phyloP scores from a whole-genome alignment of 495 filamentous ascomycete species.

The Aspergillus bridgeri region DNA sequence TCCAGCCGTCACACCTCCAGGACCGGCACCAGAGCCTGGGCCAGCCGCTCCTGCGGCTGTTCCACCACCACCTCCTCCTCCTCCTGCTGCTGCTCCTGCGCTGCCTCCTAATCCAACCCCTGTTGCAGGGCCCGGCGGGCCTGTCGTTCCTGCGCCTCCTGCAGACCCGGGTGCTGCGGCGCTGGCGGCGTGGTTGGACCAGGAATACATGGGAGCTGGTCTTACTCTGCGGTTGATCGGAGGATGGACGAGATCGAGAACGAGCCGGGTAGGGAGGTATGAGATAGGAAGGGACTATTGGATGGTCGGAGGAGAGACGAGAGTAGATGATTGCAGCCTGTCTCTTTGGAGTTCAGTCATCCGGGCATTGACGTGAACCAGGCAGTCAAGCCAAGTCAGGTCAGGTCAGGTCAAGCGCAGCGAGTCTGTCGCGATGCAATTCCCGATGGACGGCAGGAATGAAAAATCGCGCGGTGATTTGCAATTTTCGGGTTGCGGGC shows the following conservation, averaged over 20 bases:
- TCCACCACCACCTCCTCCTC: too few species aligned
- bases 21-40: not conserved
- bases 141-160: not conserved
- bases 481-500: conserved; percentile 18
- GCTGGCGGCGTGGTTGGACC: conserved; percentile 12
- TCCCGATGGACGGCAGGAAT: not conserved
- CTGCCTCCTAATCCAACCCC: not conserved
- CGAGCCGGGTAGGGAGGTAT: too few species aligned
- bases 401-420: too few species aligned
- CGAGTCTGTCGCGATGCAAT: not conserved
- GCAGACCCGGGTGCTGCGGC: not conserved
- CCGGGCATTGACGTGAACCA: too few species aligned
- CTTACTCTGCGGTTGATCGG: not conserved
- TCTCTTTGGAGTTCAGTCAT: too few species aligned
- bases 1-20: not conserved
- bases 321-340: not conserved
- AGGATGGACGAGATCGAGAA: too few species aligned
- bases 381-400: too few species aligned
- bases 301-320: not conserved
- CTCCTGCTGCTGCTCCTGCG: not conserved
- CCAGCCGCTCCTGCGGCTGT: not conserved
- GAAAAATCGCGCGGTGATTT: conserved; percentile 15
- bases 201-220: conserved; percentile 21
- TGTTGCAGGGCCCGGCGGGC: not conserved
- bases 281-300: not conserved